Percentiles rank a stretch among this genome's conserved stretches.
phyloP scores from a whole-genome alignment of 2,329 filamentous ascomycete species.

The Colletotrichum chrysophilum region DNA sequence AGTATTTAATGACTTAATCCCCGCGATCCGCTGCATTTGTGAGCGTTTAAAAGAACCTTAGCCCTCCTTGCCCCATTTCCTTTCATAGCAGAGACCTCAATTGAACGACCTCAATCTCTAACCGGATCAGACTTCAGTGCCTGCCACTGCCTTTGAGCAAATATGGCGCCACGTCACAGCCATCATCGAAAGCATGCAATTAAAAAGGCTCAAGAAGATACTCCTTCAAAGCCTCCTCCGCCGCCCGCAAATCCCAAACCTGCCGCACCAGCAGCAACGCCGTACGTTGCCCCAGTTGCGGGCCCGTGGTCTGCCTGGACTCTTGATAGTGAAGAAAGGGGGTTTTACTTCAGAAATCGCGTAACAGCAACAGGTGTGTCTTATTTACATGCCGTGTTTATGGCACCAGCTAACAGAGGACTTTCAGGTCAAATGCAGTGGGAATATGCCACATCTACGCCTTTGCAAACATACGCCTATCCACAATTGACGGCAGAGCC shows the following conservation, averaged over 20 bases:
- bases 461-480: background rate
- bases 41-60: no score
- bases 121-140: no score
- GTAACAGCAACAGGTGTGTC: background rate
- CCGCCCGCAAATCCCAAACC: rapidly evolving
- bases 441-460: background rate
- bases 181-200: background rate
- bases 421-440: background rate
- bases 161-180: background rate
- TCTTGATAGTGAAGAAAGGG: background rate
- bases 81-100: background rate
- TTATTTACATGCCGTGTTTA: rapidly evolving
- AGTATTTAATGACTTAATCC: rapidly evolving
- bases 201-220: background rate
- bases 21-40: background rate
- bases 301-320: background rate
- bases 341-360: conserved; percentile 5
- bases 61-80: background rate
- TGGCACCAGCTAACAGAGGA: background rate
- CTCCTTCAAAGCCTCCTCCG: background rate
- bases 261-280: no score
- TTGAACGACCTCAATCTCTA: background rate
- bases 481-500: background rate
- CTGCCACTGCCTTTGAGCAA: background rate
- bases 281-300: background rate